phyloP scores from a whole-genome alignment of 441 rosid species.

The Mallotus japonicus region DNA sequence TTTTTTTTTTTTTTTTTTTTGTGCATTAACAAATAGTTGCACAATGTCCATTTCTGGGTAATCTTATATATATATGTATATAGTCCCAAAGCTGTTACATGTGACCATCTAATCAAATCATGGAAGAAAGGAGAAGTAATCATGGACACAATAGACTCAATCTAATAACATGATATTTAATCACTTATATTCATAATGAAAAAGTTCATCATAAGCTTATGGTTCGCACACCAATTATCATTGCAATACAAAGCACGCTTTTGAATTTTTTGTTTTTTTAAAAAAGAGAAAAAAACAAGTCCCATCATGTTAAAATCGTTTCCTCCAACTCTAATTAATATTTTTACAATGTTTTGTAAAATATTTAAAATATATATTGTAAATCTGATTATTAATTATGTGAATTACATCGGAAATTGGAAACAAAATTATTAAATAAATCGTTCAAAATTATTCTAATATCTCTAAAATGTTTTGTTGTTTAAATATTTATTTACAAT shows the following conservation, averaged over 20 bases:
- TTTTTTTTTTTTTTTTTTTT: neutral
- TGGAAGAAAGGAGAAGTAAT: slow-evolving; percentile 34
- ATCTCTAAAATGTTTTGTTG: too few species aligned
- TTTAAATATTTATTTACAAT: too few species aligned
- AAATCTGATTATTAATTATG: too few species aligned
- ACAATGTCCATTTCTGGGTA: slow-evolving; percentile 14
- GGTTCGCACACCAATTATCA: slow-evolving; percentile 26
- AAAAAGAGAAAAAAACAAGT: neutral
- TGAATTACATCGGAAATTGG: too few species aligned
- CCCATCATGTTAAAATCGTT: slow-evolving; percentile 23
- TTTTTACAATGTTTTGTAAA: too few species aligned
- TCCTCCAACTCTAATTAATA: neutral
- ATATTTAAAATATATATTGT: too few species aligned
- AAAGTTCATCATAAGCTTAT: neutral
- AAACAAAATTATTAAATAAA: too few species aligned
- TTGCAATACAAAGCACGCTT: slow-evolving; percentile 14
- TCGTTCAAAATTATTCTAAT: too few species aligned
- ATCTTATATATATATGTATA: neutral
- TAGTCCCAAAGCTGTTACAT: slow-evolving; percentile 30
- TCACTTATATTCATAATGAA: neutral
- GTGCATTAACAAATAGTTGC: neutral
- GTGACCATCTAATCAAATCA: slow-evolving; percentile 30
- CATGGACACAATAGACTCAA: slow-evolving; percentile 19
- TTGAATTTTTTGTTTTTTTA: neutral
- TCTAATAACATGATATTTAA: slow-evolving; percentile 5